phyloP scores from a whole-genome alignment of 768 basidiomycete genomes.

The Leccinum uliginosum region DNA sequence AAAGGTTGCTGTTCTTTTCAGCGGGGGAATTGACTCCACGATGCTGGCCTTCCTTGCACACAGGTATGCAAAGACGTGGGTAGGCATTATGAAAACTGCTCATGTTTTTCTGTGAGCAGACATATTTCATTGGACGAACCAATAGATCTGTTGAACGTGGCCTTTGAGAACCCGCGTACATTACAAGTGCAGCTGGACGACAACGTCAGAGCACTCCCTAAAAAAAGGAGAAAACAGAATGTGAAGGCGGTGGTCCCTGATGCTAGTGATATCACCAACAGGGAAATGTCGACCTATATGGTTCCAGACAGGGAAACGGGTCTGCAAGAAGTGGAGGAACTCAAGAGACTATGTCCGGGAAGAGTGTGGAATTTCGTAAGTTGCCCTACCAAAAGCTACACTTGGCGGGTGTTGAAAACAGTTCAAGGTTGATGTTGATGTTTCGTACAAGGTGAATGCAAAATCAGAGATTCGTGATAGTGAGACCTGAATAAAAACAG shows the following conservation, averaged over 20 bases:
- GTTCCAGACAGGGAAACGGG: conserved; percentile 92
- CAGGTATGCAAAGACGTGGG: conserved; percentile 38
- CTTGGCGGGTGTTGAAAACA: neutral
- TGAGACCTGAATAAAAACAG: conserved; percentile 31
- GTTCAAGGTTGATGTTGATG: conserved; percentile 76
- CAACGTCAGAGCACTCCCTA: conserved; percentile 42
- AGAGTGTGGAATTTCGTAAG: conserved; percentile 86
- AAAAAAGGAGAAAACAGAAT: conserved; percentile 38
- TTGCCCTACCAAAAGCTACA: conserved; percentile 1
- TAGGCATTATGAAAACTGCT: neutral
- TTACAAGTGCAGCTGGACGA: conserved; percentile 45
- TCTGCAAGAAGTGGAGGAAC: conserved; percentile 69
- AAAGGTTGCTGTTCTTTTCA: conserved; percentile 84
- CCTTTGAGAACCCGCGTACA: conserved; percentile 93
- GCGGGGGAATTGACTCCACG: conserved; percentile 94
- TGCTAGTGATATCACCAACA: conserved; percentile 1
- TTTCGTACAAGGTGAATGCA: conserved; percentile 64
- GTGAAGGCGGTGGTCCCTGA: conserved; percentile 2
- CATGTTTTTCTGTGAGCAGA: conserved; percentile 35
- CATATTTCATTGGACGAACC: conserved; percentile 73
- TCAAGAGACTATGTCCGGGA: conserved; percentile 69
- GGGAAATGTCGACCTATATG: conserved; percentile 44
- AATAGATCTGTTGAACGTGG: conserved; percentile 89
- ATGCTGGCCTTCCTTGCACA: conserved; percentile 78
- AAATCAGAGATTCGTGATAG: neutral